Conservation (phyloP, 805 yeast genomes). For the Ogataea pilisensis region DNA sequence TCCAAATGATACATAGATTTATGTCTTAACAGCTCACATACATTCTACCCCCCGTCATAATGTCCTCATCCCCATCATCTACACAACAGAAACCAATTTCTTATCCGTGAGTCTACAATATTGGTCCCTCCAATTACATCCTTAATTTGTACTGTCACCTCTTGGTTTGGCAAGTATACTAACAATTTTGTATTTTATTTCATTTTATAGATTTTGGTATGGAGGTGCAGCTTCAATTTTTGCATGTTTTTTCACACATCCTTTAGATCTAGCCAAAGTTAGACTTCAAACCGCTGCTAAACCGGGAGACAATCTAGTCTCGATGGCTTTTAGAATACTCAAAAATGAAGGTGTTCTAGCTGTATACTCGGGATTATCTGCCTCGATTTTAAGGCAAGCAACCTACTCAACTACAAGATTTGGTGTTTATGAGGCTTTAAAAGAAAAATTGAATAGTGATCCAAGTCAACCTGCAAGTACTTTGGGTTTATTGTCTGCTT, state of each 20-base stretch:
- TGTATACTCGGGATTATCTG: constrained; percentile 78
- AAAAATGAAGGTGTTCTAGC: constrained; percentile 63
- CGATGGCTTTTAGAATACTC: constrained; percentile 58
- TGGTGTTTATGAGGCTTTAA: constrained; percentile 78
- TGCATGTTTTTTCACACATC: constrained; percentile 71
- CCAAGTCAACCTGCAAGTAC: constrained; percentile 49
- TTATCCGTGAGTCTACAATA: background rate
- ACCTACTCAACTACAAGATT: constrained; percentile 85
- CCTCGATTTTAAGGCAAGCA: constrained; percentile 79
- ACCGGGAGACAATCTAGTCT: constrained; percentile 59
- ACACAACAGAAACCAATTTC: background rate
- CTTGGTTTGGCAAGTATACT: no score
- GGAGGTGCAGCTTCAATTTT: constrained; percentile 59
- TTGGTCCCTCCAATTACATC: no score
- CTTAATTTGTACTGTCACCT: no score
- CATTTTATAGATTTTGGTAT: constrained; percentile 22
- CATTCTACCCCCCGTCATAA: no score
- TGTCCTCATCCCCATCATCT: no score
- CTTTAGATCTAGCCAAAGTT: constrained; percentile 82
- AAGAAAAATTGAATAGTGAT: constrained; percentile 46
- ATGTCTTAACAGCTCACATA: background rate
- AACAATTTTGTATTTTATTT: no score
- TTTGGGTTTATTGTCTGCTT: constrained; percentile 60
- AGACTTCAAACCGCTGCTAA: constrained; percentile 73
- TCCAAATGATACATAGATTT: no score